These are phyloP conservation scores for Lactuca sativa DNA, from an alignment of 129 eudicot genomes.

Conservation along the genomic window DNA sequence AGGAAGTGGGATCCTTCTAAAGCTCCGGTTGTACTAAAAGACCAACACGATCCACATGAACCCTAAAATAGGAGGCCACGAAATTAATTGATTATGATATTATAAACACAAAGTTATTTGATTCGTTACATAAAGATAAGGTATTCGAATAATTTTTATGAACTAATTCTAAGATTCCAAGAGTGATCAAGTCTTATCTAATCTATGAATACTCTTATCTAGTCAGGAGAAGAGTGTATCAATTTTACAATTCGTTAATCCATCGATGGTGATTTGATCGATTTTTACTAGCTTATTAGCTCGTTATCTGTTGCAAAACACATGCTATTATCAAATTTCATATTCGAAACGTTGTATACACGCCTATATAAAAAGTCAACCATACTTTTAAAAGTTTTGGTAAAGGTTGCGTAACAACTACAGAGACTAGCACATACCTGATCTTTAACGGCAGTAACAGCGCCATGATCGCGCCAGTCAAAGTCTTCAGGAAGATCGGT, in stretches of 20 bases:
- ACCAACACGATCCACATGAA: slow-evolving; percentile 96
- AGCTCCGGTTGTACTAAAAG: slow-evolving; percentile 93
- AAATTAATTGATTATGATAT: not conserved
- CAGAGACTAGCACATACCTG: slow-evolving; percentile 48
- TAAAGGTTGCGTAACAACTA: slow-evolving; percentile 3
- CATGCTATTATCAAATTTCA: not conserved
- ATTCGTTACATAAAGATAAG: not conserved
- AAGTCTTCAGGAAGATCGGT: slow-evolving; percentile 65
- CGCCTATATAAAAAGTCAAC: slow-evolving; percentile 9
- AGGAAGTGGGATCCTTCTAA: slow-evolving; percentile 87
- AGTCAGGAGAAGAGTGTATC: not conserved
- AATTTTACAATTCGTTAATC: not conserved
- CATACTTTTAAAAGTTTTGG: not conserved
- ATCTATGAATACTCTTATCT: not conserved
- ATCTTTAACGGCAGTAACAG: slow-evolving; percentile 80
- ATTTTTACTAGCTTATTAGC: not conserved
- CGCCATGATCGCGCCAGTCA: slow-evolving; percentile 94
- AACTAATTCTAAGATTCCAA: not conserved
- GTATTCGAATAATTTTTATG: not conserved
- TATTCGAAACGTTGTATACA: not conserved
- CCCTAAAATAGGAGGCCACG: slow-evolving; percentile 48
- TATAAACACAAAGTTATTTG: not conserved
- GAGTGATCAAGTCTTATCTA: not conserved
- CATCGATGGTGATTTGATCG: not conserved
- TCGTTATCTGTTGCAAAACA: not conserved